Base-by-base conservation (phyloP, 1,139 yeast species). In the Geotrichum histeridarum region DNA sequence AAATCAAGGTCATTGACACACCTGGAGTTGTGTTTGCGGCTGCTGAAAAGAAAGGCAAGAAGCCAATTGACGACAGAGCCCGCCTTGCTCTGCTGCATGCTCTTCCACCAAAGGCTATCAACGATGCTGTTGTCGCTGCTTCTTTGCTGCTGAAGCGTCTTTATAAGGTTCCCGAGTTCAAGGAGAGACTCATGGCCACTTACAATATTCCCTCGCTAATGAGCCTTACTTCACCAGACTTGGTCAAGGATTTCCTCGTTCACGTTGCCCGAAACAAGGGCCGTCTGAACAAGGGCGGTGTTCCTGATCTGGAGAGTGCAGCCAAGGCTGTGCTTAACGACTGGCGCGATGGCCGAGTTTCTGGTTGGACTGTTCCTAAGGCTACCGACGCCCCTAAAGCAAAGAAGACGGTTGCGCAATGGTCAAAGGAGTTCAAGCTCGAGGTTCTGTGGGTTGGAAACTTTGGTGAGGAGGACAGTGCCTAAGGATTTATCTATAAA, bases 1-100 rank as follows among this genome's bases (percentile, higher is more conserved):
- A 89, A 70, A 78, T 93, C 63, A 88, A 86, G 71, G 78, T 93
- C 59, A 78, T 93, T 67, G 99, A 93, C 70, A 88, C 97, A 51
- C 99, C 99, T 51, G 99, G 99, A 68, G 91, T 93, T 61, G 97
- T 94, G 42, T 93, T 93, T 82, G 98, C 98, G 48, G 82, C 83
- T 58, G 78, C 75, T 59, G 18, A 71, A 52, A 73, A 73, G 64
- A 79, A 76, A 65, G 58, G 59, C 57, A 73, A 73, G 63, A 65
- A 72, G 76, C 64, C 84, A 75, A 70, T 75, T 27, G 88, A 84
- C 58, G 90, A 85, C 69, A 87, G 87, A 66, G 95, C 98, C 14
- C 88, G 93, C 64, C 78, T 93, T 61, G 88, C 95, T 8, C 77
- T 93, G 58, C 76, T 93, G 61, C 89, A 89, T 60, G 98, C 98